These are phyloP conservation scores for Epichloe glyceriae DNA, from an alignment of 2,329 filamentous ascomycete species.

Conservation along the genomic window DNA sequence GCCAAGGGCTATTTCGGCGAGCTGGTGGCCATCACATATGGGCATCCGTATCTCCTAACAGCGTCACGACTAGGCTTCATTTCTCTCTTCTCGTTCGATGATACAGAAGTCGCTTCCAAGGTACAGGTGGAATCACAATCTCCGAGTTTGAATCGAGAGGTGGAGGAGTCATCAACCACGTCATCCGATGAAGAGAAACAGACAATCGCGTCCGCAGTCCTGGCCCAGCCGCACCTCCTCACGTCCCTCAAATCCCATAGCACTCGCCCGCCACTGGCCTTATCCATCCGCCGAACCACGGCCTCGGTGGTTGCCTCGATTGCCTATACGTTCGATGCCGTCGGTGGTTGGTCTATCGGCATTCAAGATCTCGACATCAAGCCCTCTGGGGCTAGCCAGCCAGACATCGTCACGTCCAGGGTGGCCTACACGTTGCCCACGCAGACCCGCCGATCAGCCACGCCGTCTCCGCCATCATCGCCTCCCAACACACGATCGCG, in stretches of 20 bases:
- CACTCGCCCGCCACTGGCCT: conserved; percentile 61
- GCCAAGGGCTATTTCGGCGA: conserved; percentile 48
- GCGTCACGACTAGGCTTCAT: conserved; percentile 63
- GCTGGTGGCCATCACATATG: conserved; percentile 58
- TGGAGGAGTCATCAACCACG: neutral
- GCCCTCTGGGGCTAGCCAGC: conserved; percentile 13
- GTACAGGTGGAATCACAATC: neutral
- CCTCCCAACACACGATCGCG: conserved; percentile 6
- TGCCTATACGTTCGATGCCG: conserved; percentile 69
- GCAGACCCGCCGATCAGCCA: conserved; percentile 11
- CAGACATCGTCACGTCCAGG: conserved; percentile 22
- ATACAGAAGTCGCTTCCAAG: conserved; percentile 1
- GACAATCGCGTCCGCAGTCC: neutral
- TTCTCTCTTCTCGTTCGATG: conserved; percentile 58
- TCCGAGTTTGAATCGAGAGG: neutral
- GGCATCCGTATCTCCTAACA: conserved; percentile 64
- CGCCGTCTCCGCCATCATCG: conserved; percentile 8
- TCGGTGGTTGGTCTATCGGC: conserved; percentile 75
- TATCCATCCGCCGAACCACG: conserved; percentile 63
- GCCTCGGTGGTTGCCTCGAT: conserved; percentile 64
- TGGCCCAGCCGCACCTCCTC: conserved; percentile 36
- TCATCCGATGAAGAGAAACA: neutral
- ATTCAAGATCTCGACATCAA: conserved; percentile 75
- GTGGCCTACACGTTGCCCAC: conserved; percentile 24
- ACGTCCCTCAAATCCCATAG: conserved; percentile 73